These are phyloP conservation scores for Podospora bellae-mahoneyi DNA, from an alignment of 495 filamentous ascomycete species.

Conservation along the genomic window DNA sequence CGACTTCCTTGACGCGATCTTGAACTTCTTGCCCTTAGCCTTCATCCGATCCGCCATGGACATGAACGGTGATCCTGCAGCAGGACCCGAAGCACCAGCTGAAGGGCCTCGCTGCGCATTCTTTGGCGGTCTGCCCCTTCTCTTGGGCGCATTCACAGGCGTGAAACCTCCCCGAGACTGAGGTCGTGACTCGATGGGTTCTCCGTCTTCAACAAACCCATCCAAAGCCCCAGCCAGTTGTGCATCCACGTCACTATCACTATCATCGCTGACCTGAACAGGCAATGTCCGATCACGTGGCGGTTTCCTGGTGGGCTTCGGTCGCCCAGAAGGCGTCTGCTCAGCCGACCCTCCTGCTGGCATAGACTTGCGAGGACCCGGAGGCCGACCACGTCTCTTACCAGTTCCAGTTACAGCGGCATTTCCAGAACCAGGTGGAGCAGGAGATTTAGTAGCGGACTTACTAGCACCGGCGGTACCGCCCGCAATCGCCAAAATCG, in stretches of 20 bases:
- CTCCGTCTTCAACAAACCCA: constrained; percentile 30
- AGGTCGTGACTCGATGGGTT: constrained; percentile 16
- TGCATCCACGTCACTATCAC: constrained; percentile 25
- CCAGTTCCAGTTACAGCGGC: neutral
- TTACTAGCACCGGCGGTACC: neutral
- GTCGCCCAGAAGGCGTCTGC: neutral
- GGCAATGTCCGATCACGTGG: constrained; percentile 17
- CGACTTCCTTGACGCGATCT: constrained; percentile 35
- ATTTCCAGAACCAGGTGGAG: neutral
- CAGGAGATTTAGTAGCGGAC: neutral
- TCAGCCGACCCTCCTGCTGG: neutral
- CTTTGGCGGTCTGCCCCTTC: constrained; percentile 28
- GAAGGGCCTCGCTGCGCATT: constrained; percentile 10
- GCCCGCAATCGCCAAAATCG: constrained; percentile 24
- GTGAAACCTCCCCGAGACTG: neutral
- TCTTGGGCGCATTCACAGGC: constrained; percentile 15
- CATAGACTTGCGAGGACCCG: constrained; percentile 16
- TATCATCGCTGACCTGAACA: neutral
- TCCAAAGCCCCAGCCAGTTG: constrained; percentile 28
- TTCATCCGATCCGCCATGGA: constrained; percentile 48
- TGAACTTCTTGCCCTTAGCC: constrained; percentile 44
- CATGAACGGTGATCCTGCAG: constrained; percentile 29
- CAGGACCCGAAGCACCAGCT: neutral
- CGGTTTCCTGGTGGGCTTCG: constrained; percentile 17
- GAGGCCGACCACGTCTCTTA: constrained; percentile 30